These are phyloP conservation scores for Gaillardinia entomophila DNA, from an alignment of 805 yeast genomes.

Conservation along the genomic window DNA sequence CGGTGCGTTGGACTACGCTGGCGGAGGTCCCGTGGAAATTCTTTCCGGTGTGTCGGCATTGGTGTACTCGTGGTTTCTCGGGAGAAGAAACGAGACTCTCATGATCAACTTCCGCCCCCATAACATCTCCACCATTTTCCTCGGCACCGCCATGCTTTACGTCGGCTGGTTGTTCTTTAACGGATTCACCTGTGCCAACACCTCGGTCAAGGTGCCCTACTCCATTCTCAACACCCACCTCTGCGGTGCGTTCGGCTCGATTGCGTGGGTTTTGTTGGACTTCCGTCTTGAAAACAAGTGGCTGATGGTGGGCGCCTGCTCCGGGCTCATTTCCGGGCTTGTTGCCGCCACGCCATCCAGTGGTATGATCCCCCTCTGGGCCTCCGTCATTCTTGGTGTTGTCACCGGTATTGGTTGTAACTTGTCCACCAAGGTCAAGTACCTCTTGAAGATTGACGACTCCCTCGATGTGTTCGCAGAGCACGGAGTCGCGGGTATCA, in stretches of 20 bases:
- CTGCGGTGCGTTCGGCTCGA: slow-evolving; percentile 84
- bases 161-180: slow-evolving; percentile 97
- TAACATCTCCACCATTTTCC: slow-evolving; percentile 83
- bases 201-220: slow-evolving; percentile 77
- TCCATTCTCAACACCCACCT: slow-evolving; percentile 90
- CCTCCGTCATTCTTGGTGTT: slow-evolving; percentile 78
- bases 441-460: slow-evolving; percentile 78
- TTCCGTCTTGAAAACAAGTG: slow-evolving; percentile 83
- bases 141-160: slow-evolving; percentile 85
- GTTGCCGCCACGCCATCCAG: slow-evolving; percentile 97
- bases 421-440: slow-evolving; percentile 83
- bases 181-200: slow-evolving; percentile 82
- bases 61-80: slow-evolving; percentile 74
- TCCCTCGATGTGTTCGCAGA: slow-evolving; percentile 95
- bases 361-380: slow-evolving; percentile 89
- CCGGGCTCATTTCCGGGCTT: slow-evolving; percentile 91
- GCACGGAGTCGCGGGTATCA: slow-evolving; percentile 94
- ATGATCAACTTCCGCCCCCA: slow-evolving; percentile 91
- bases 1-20: slow-evolving; percentile 95
- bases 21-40: slow-evolving; percentile 97
- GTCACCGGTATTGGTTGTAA: slow-evolving; percentile 81
- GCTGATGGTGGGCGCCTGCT: slow-evolving; percentile 92
- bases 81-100: slow-evolving; percentile 68
- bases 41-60: slow-evolving; percentile 88
- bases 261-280: slow-evolving; percentile 89